Conservation (phyloP, 2,329 filamentous ascomycete species). For the Trichoderma sp. region DNA sequence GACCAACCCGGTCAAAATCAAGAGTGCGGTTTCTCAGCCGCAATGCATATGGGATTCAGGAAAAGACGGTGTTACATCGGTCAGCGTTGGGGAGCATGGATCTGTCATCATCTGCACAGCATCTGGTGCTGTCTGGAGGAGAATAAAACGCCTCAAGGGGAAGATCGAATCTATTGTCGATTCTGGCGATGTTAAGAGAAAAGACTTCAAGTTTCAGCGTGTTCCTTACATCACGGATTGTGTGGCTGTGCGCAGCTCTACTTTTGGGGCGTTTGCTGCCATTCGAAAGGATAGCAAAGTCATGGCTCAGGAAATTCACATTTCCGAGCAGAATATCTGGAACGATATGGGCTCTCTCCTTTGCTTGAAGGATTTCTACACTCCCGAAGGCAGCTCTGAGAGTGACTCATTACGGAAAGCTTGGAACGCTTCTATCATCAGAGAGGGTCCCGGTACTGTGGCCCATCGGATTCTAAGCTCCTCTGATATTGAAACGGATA, state of each 20-base stretch:
- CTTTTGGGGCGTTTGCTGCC: conserved; percentile 85
- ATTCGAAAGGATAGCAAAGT: conserved; percentile 82
- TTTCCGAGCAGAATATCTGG: conserved; percentile 69
- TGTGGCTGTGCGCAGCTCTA: conserved; percentile 78
- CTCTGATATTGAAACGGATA: conserved; percentile 62
- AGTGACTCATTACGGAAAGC: conserved; percentile 41
- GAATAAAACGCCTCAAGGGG: conserved; percentile 76
- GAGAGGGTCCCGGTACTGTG: conserved; percentile 50
- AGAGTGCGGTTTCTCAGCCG: conserved; percentile 73
- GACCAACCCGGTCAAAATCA: conserved; percentile 88
- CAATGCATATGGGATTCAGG: conserved; percentile 85
- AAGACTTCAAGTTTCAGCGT: conserved; percentile 93
- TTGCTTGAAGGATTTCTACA: conserved; percentile 60
- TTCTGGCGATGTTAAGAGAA: conserved; percentile 59
- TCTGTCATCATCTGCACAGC: conserved; percentile 92
- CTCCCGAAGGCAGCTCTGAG: conserved; percentile 35
- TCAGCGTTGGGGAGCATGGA: conserved; percentile 85
- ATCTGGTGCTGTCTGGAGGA: conserved; percentile 89
- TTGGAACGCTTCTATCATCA: conserved; percentile 32
- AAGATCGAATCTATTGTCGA: conserved; percentile 59
- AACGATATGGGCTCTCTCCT: conserved; percentile 69
- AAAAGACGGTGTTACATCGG: conserved; percentile 79
- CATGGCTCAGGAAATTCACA: conserved; percentile 65
- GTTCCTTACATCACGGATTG: conserved; percentile 86
- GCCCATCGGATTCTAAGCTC: conserved; percentile 57